phyloP scores from a whole-genome alignment of 2,329 filamentous ascomycete genomes.

The Penicillium sp. region DNA sequence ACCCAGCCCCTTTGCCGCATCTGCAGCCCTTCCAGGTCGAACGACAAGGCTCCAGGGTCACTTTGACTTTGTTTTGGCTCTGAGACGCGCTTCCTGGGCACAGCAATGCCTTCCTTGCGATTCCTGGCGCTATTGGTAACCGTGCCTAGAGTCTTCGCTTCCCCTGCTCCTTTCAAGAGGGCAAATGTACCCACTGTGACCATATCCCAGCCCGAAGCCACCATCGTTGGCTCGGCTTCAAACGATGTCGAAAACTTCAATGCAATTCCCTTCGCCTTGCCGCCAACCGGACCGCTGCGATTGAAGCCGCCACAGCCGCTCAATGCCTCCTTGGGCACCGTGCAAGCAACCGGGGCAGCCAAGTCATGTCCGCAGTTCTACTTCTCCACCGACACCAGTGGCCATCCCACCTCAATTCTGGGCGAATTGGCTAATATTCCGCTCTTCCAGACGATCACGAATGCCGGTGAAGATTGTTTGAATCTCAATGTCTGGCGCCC shows the following conservation, averaged over 20 bases:
- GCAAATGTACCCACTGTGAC: slow-evolving; percentile 39
- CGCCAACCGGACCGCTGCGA: slow-evolving; percentile 64
- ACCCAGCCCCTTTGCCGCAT: no score
- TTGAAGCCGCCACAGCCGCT: slow-evolving; percentile 66
- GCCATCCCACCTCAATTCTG: slow-evolving; percentile 46
- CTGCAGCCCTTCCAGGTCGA: no score
- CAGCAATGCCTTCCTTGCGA: no score
- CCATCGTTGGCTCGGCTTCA: slow-evolving; percentile 43
- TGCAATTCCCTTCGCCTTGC: slow-evolving; percentile 71
- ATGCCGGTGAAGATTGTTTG: slow-evolving; percentile 63
- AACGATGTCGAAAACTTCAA: slow-evolving; percentile 64
- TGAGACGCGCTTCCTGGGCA: no score
- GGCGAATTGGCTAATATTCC: slow-evolving; percentile 55
- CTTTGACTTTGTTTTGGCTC: no score
- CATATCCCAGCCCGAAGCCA: slow-evolving; percentile 52
- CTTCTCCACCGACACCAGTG: slow-evolving; percentile 50
- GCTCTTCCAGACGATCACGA: slow-evolving; percentile 55
- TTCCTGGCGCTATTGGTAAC: neutral
- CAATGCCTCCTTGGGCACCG: slow-evolving; percentile 56
- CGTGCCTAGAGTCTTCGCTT: neutral
- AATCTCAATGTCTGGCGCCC: slow-evolving; percentile 61
- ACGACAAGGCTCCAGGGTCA: no score
- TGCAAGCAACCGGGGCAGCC: slow-evolving; percentile 58
- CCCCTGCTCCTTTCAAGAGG: neutral
- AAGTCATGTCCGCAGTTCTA: slow-evolving; percentile 71